phyloP scores from a whole-genome alignment of 164 flowering plant genomes.

The Magnolia changhungtana region DNA sequence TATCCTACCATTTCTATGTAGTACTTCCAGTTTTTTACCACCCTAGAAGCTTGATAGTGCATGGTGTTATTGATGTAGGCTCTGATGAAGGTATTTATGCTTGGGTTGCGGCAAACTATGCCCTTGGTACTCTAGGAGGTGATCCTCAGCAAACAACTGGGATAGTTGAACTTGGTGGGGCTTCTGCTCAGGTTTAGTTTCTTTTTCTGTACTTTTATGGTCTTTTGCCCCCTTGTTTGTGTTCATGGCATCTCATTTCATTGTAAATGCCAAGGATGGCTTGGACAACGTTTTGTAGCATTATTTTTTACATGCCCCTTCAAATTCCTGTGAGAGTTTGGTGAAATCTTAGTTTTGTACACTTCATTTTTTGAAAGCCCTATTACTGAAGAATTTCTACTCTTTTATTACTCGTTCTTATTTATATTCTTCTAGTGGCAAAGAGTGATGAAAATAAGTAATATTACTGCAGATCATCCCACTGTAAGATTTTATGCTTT shows the following conservation, averaged over 20 bases:
- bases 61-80: constrained; percentile 39
- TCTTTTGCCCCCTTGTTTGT: not conserved
- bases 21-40: not conserved
- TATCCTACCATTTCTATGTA: not conserved
- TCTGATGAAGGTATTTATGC: constrained; percentile 95
- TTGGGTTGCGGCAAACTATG: constrained; percentile 96
- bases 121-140: constrained; percentile 85
- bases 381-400: not conserved
- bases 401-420: not conserved
- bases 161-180: constrained; percentile 98
- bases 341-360: not conserved
- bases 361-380: not conserved
- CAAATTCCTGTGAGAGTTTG: not conserved
- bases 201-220: constrained; percentile 6
- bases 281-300: no score
- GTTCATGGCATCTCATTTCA: not conserved
- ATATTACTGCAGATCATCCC: no score
- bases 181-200: constrained; percentile 88
- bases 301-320: no score
- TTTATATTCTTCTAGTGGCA: no score
- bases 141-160: constrained; percentile 84
- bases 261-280: not conserved
- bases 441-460: no score
- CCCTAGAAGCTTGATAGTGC: constrained; percentile 9
- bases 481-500: no score